Evolutionary conservation across 2,329 filamentous ascomycete species (phyloP), one percentile per base, ranked within the genome.

Genomic region (Ceratocystis ficicola): DNA sequence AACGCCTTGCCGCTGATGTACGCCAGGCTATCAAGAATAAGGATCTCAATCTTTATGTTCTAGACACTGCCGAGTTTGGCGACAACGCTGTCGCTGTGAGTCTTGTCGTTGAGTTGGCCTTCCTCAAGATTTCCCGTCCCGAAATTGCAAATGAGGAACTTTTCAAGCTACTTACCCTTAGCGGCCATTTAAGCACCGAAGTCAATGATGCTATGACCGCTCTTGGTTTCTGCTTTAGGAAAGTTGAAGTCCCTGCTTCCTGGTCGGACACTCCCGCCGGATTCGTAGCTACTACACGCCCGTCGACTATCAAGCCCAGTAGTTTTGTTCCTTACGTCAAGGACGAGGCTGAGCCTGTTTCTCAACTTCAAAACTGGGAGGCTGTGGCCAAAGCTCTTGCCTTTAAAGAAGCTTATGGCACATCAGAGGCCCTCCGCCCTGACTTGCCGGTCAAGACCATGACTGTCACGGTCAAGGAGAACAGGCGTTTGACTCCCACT

Each of bases 391-490:
- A 95, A 80, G 89, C 87, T 61, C 81, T 99, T 67, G 84, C 84
- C 3, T 99, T 99, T 83, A 96, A 95, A 80, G 94, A 99, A 77
- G 93, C 90, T 0, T 97, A 91, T 73, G 86, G 83, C 69, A 92
- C 90, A 28, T 79, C 84, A 72, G 80, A 80, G 69, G 78, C 79
- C 64, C 84, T 99, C 50, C 89, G 94, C 65, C 94, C 94, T 10
- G 94, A 99, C 72, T 80, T 95, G 65, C 78, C 87, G 8, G 85
- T 90, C 73, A 91, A 93, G 83, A 97, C 93, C 1, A 86, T 83
- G 72, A 89, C 90, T 52, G 88, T 96, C 65, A 87, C 86, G 65
- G 92, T 99, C 76, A 90, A 95, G 80, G 94, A 97, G 80, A 96
- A 95, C 78, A 89, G 94, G 69, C 86, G 94, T 69, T 83, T 99